Conservation (phyloP, 2,329 filamentous ascomycete genomes). For the Venturia effusa region DNA sequence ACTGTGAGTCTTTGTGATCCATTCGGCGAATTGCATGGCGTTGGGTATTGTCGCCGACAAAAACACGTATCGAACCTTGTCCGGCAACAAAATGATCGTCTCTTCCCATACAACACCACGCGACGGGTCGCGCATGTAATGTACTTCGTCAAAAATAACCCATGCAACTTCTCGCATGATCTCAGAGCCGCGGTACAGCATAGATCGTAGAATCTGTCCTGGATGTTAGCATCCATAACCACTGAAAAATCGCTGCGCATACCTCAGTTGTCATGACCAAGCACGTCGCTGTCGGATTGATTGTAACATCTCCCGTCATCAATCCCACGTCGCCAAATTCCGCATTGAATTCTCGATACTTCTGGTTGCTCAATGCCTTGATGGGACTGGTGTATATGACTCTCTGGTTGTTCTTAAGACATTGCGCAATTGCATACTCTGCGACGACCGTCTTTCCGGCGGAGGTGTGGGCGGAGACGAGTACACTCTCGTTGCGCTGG, state of each 20-base stretch:
- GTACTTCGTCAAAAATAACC: conserved; percentile 98
- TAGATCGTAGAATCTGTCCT: conserved; percentile 78
- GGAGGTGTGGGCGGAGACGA: conserved; percentile 94
- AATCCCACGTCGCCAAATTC: conserved; percentile 95
- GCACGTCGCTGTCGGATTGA: conserved; percentile 96
- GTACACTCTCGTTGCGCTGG: conserved; percentile 86
- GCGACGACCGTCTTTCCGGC: conserved; percentile 97
- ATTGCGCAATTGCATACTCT: conserved; percentile 96
- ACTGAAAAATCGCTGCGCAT: conserved; percentile 13
- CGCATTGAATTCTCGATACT: conserved; percentile 90
- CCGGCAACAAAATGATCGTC: conserved; percentile 92
- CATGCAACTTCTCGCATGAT: conserved; percentile 99
- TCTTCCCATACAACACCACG: conserved; percentile 98
- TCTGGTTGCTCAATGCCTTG: conserved; percentile 97
- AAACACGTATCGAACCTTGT: conserved; percentile 98
- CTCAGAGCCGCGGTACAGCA: conserved; percentile 95
- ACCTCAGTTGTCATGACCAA: conserved; percentile 95
- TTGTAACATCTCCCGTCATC: conserved; percentile 98
- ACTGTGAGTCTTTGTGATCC: conserved; percentile 96
- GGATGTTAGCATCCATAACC: conserved; percentile 15
- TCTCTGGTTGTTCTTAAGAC: conserved; percentile 91
- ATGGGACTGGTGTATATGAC: conserved; percentile 99
- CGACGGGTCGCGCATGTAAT: conserved; percentile 91
- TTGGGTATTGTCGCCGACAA: conserved; percentile 97
- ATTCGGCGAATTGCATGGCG: conserved; percentile 97